Evolutionary conservation across 2,329 filamentous ascomycete genomes (phyloP), one percentile per base, ranked within the genome.

Genomic region (Ophiocordyceps camponoti-leonardi): DNA sequence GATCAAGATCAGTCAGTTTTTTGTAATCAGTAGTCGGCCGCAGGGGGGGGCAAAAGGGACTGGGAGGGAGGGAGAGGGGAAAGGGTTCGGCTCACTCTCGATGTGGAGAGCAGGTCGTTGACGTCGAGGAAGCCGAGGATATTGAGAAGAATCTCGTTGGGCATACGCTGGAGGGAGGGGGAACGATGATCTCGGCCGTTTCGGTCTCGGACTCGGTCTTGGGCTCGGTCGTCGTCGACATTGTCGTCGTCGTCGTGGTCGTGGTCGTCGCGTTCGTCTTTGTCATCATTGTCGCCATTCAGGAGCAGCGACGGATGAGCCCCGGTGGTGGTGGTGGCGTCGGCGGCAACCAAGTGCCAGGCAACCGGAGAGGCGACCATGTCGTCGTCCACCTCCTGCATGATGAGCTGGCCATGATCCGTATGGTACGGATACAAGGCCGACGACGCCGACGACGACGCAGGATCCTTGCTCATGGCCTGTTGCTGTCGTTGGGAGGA

Each of bases 61-160:
- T 14, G 18, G n/a, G 42, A 10, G 31, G n/a, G 42, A 30, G 42
- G 6, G 11, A 3, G 13, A 22, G 40, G 18, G 42, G 19, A 30
- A 40, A 18, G 35, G 31, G 13, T 35, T 37, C 45, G 26, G 67
- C 67, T 59, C 67, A 78, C 74, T 62, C 74, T 67, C 44, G 74
- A 78, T 45, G 66, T 67, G 49, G 67, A 63, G 45, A 78, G 60
- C 48, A 78, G 58, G 56, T 79, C 75, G 54, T 64, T 65, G 42
- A 78, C 71, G 49, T 79, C 75, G 46, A 79, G 60, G 51, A 69
- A 74, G 45, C 67, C 64, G 49, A 77, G 60, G 40, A 79, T 71
- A 47, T 73, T 67, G 49, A 72, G 66, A 45, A 78, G 58, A 26
- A 78, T 57, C 58, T 79, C 75, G 56, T 72, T 76, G 22, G 75